Conservation (phyloP, 306 rosid species). For the Cucurbita moschata region DNA sequence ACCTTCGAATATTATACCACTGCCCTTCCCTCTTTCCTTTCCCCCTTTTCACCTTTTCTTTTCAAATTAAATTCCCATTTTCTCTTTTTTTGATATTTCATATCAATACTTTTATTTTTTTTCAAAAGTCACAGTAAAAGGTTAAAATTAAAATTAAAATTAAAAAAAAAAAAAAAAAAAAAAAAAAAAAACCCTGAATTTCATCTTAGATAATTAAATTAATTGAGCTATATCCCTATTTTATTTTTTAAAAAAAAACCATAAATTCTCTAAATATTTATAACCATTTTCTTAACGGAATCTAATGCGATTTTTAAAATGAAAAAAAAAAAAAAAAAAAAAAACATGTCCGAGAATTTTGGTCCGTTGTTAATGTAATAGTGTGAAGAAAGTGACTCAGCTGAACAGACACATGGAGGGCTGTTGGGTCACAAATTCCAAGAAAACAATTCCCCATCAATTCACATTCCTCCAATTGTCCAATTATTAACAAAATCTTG, state of each 20-base stretch:
- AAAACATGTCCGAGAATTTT: slow-evolving; percentile 34
- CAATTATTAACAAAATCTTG: neutral
- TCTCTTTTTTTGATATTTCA: neutral
- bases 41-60: neutral
- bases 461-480: neutral
- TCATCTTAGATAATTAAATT: too few species aligned
- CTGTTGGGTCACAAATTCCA: slow-evolving; percentile 27
- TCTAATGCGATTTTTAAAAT: too few species aligned
- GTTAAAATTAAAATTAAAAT: neutral
- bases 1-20: slow-evolving; percentile 1
- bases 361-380: slow-evolving; percentile 36
- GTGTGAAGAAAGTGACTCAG: slow-evolving; percentile 35
- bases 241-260: neutral
- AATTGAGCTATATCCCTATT: too few species aligned
- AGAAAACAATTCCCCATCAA: slow-evolving; percentile 14
- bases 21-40: neutral
- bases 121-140: neutral
- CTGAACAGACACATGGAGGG: slow-evolving; percentile 34
- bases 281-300: neutral
- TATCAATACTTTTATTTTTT: neutral
- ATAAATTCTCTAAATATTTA: neutral
- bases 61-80: neutral
- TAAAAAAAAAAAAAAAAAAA: neutral
- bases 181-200: neutral
- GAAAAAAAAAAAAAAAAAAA: neutral